These are phyloP conservation scores for Leptodermis oblonga DNA, from an alignment of 257 asterid genomes.

Conservation along the genomic window DNA sequence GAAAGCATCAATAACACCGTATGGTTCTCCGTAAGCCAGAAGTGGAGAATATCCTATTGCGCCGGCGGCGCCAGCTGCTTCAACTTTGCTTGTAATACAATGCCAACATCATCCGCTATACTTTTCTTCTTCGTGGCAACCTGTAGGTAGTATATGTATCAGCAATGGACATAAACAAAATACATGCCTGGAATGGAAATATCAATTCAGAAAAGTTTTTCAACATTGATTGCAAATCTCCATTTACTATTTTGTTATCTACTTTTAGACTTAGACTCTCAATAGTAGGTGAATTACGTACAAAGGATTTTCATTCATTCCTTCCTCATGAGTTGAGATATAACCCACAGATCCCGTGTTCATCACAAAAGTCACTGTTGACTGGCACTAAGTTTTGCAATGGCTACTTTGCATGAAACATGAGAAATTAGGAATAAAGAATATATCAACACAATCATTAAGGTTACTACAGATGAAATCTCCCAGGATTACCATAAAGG, in stretches of 20 bases:
- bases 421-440: neutral
- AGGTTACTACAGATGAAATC: neutral
- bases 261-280: neutral
- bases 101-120: conserved; percentile 75
- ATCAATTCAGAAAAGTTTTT: neutral
- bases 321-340: neutral
- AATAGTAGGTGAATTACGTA: too few species aligned
- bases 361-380: neutral
- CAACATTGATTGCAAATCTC: neutral
- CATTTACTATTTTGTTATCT: too few species aligned
- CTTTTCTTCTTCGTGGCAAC: conserved; percentile 75
- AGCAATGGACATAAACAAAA: neutral
- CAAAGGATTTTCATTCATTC: neutral
- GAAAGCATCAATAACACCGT: neutral
- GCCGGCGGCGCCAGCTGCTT: conserved; percentile 51
- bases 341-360: neutral
- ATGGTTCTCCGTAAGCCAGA: conserved; percentile 3
- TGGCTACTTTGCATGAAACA: neutral
- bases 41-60: conserved; percentile 25
- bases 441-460: neutral
- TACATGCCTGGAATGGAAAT: neutral
- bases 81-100: conserved; percentile 70
- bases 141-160: conserved; percentile 35
- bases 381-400: neutral
- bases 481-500: neutral